Percentiles rank a stretch among this genome's conserved stretches.
Evolutionary conservation across 192 early-diverging fungal genomes (phyloP).

Genomic region (Rhizoclosmatium sp.): DNA sequence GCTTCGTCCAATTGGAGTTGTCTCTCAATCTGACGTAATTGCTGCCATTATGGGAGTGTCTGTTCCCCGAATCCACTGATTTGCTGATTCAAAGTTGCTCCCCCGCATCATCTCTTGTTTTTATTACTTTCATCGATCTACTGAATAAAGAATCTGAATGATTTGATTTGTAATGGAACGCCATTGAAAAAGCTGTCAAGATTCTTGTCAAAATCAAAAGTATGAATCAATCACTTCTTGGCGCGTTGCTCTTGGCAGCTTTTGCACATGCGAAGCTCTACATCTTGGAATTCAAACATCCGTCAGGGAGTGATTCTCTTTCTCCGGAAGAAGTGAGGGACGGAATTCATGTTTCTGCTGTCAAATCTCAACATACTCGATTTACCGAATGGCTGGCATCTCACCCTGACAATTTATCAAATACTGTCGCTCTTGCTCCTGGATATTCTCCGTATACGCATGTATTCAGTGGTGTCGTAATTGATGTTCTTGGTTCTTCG

Average conservation of each 20-base stretch:
- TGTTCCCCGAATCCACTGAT: slow-evolving; percentile 1
- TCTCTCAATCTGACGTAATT: slow-evolving; percentile 69
- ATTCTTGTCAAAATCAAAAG: no score
- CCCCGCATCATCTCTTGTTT: no score
- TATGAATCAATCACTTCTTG: no score
- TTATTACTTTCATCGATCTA: no score
- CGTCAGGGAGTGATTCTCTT: not conserved
- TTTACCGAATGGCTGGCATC: not conserved
- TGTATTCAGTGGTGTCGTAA: slow-evolving; percentile 61
- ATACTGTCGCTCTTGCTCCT: not conserved
- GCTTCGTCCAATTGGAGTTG: slow-evolving; percentile 54
- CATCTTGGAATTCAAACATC: not conserved
- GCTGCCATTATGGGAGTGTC: slow-evolving; percentile 36
- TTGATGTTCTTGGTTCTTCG: slow-evolving; percentile 53
- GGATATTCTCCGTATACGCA: not conserved
- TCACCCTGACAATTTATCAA: not conserved
- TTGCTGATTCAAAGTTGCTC: not conserved
- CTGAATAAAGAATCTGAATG: no score
- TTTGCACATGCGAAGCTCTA: not conserved
- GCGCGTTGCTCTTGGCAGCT: no score
- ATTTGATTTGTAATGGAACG: no score
- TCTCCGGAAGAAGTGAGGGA: not conserved
- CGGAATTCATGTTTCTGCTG: not conserved
- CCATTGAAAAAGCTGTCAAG: no score
- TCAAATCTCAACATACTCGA: not conserved